Evolutionary conservation across 176 grass and related monocot species (phyloP).

Genomic region (Oryza officinalis): DNA sequence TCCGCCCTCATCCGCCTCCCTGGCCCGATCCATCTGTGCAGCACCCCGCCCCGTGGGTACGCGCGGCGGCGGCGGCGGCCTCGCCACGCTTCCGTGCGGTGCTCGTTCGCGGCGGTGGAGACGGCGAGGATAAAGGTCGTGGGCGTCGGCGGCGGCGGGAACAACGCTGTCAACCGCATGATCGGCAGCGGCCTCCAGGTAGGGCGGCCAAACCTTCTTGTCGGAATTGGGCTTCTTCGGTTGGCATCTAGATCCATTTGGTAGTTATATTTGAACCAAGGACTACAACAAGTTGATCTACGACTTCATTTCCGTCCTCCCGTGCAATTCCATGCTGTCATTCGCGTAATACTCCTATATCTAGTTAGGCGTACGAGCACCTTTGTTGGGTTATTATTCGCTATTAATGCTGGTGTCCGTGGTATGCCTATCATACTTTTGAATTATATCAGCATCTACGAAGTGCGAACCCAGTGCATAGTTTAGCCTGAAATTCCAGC

Average conservation of each 20-base stretch:
- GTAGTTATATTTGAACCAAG: not conserved
- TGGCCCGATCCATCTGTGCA: not conserved
- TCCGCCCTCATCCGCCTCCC: constrained; percentile 43
- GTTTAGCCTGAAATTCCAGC: not conserved
- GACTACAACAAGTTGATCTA: not conserved
- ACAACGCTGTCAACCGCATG: constrained; percentile 97
- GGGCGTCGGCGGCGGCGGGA: constrained; percentile 86
- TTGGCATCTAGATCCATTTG: constrained; percentile 17
- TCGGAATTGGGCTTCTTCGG: not conserved
- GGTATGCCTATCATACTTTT: too few relatives aligned
- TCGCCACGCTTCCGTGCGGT: constrained; percentile 39
- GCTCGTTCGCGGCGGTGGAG: constrained; percentile 63
- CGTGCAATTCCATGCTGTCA: not conserved
- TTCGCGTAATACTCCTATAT: not conserved
- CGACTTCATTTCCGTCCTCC: not conserved
- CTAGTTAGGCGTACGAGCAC: not conserved
- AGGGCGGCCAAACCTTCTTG: not conserved
- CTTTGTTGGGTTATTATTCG: not conserved
- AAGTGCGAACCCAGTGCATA: not conserved
- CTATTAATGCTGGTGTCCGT: too few relatives aligned
- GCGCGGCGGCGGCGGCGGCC: constrained; percentile 28
- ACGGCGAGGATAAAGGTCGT: constrained; percentile 89
- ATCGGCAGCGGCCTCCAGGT: constrained; percentile 96
- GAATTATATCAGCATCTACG: too few relatives aligned
- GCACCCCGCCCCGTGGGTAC: not conserved